Conservation (phyloP, 257 asterid species). For the Jacaranda mimosifolia region DNA sequence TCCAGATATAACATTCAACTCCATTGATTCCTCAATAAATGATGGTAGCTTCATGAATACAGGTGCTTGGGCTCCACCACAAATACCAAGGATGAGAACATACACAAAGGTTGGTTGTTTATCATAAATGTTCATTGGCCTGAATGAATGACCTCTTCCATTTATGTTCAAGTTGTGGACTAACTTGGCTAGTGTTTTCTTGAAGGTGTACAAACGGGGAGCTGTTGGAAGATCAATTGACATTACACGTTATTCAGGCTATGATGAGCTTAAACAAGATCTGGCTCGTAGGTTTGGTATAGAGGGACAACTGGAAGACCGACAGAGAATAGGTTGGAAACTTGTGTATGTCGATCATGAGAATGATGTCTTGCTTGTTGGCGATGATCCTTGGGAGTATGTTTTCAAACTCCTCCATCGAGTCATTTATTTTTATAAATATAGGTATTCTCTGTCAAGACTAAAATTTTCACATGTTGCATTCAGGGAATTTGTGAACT, state of each 20-base stretch:
- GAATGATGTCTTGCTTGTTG: slow-evolving; percentile 81
- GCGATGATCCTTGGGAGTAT: slow-evolving; percentile 97
- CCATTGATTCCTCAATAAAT: slow-evolving; percentile 79
- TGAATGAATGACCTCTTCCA: neutral
- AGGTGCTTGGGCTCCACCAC: slow-evolving; percentile 88
- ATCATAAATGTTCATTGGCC: neutral
- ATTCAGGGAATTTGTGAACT: slow-evolving; percentile 90
- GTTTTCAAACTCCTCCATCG: slow-evolving; percentile 41
- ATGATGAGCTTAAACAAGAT: slow-evolving; percentile 87
- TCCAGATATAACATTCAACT: slow-evolving; percentile 85
- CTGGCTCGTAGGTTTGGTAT: slow-evolving; percentile 95
- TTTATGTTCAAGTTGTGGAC: slow-evolving; percentile 9
- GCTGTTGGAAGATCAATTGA: slow-evolving; percentile 99
- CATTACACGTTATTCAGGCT: slow-evolving; percentile 83
- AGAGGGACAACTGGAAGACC: slow-evolving; percentile 91
- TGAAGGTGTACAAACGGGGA: slow-evolving; percentile 94
- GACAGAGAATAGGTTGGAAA: slow-evolving; percentile 97
- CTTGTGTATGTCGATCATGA: slow-evolving; percentile 85
- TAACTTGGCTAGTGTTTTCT: slow-evolving; percentile 35
- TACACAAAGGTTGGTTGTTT: slow-evolving; percentile 76
- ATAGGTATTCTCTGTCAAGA: neutral
- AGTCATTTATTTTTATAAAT: neutral
- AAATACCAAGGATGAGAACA: slow-evolving; percentile 82
- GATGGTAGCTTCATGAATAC: slow-evolving; percentile 76
- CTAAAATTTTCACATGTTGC: neutral